phyloP scores from a whole-genome alignment of 345 rosid species.

The Triadica sebifera region DNA sequence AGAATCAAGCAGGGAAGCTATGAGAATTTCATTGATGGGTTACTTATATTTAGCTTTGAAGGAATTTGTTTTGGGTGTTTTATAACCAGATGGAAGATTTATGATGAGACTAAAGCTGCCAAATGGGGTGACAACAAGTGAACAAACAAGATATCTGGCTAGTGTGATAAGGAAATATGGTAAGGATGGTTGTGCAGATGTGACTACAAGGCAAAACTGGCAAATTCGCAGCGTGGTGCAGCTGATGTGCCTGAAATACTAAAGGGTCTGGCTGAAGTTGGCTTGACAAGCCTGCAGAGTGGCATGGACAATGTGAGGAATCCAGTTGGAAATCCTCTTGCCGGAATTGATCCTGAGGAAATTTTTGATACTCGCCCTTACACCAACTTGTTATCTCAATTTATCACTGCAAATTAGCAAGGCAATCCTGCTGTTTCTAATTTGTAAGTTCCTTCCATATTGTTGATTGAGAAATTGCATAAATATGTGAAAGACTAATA shows the following conservation, averaged over 20 bases:
- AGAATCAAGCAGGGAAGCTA: neutral
- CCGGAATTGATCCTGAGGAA: conserved; percentile 88
- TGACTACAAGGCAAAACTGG: conserved; percentile 96
- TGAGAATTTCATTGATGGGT: neutral
- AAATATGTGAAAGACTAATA: neutral
- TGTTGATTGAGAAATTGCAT: neutral
- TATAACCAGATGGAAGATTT: conserved; percentile 73
- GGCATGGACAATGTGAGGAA: conserved; percentile 99
- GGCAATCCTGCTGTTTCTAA: conserved; percentile 76
- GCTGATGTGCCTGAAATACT: conserved; percentile 86
- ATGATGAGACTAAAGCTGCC: conserved; percentile 98
- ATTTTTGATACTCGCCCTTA: conserved; percentile 89
- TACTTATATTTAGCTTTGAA: neutral
- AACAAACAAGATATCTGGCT: conserved; percentile 76
- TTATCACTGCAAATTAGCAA: conserved; percentile 62
- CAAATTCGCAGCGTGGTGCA: conserved; percentile 88
- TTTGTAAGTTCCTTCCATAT: conserved; percentile 51
- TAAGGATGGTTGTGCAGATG: conserved; percentile 90
- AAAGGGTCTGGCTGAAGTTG: conserved; percentile 74
- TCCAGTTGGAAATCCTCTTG: conserved; percentile 90
- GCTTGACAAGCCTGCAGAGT: conserved; percentile 84
- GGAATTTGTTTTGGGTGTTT: neutral
- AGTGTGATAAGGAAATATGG: conserved; percentile 88
- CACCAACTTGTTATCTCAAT: conserved; percentile 70
- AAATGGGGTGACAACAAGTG: conserved; percentile 91